A percentile compares a stretch with the other conserved stretches of the same genome.
These are phyloP conservation scores for Nigrograna mackinnonii DNA, from an alignment of 2,329 filamentous ascomycete species.

Conservation along the genomic window DNA sequence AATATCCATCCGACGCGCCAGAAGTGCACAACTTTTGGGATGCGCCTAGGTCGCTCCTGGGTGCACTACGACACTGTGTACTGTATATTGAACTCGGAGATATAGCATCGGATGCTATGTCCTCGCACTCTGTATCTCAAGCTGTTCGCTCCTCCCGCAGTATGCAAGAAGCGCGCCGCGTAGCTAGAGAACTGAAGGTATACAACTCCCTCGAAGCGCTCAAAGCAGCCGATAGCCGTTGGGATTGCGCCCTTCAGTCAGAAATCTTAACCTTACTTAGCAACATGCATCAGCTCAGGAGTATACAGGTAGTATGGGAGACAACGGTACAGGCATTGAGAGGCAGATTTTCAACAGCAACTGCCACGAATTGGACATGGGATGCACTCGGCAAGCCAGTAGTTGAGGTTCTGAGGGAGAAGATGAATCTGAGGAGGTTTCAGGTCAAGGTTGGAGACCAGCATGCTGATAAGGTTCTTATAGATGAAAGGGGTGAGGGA, in stretches of 20 bases:
- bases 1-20: not conserved
- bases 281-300: constrained; percentile 11
- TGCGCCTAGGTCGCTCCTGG: constrained; percentile 5
- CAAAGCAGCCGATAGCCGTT: constrained; percentile 1
- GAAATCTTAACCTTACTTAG: constrained; percentile 4
- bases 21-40: constrained; percentile 10
- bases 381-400: constrained; percentile 8
- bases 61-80: constrained; percentile 14
- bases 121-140: constrained; percentile 4
- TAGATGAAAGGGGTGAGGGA: constrained; percentile 2
- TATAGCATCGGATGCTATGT: not conserved
- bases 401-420: constrained; percentile 8
- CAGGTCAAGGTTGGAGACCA: constrained; percentile 13
- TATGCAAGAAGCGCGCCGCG: not conserved
- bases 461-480: not conserved
- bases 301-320: constrained; percentile 15
- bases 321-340: constrained; percentile 1
- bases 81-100: constrained; percentile 17
- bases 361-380: constrained; percentile 9
- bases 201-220: constrained; percentile 2
- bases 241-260: constrained; percentile 3
- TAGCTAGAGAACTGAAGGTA: constrained; percentile 4
- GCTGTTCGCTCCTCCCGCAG: not conserved
- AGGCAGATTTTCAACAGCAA: too few species aligned
- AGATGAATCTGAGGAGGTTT: constrained; percentile 6